phyloP scores from a whole-genome alignment of 306 rosid species.

The Prinsepia uniflora region DNA sequence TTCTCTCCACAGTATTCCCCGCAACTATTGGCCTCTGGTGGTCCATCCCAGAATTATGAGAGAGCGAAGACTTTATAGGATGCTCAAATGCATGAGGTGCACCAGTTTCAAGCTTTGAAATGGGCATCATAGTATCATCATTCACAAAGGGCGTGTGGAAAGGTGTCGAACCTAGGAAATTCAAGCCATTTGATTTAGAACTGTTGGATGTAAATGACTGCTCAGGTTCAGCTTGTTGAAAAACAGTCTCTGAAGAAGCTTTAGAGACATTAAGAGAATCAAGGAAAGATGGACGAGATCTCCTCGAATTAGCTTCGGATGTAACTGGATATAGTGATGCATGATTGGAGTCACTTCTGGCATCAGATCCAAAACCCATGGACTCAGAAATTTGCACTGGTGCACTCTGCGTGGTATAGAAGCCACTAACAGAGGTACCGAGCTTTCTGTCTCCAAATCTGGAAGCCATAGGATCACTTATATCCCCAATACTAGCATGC shows the following conservation, averaged over 20 bases:
- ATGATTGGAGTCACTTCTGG: constrained; percentile 42
- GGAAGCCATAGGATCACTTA: constrained; percentile 36
- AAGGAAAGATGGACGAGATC: constrained; percentile 85
- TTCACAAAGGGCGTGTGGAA: constrained; percentile 41
- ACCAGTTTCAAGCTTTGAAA: constrained; percentile 34
- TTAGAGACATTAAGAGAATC: constrained; percentile 63
- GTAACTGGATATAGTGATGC: constrained; percentile 37
- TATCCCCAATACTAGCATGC: constrained; percentile 30
- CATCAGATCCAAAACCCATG: constrained; percentile 34
- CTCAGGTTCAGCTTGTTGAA: constrained; percentile 37
- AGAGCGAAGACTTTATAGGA: constrained; percentile 28
- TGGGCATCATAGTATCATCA: constrained; percentile 34
- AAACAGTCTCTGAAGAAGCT: constrained; percentile 51
- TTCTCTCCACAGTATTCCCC: constrained; percentile 54
- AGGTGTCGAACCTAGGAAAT: constrained; percentile 37
- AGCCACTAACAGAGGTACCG: constrained; percentile 32
- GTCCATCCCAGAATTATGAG: constrained; percentile 34
- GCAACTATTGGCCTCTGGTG: constrained; percentile 31
- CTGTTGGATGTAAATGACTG: constrained; percentile 38
- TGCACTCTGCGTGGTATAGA: constrained; percentile 34
- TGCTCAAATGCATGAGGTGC: constrained; percentile 37
- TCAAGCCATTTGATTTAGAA: constrained; percentile 39
- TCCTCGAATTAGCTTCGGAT: constrained; percentile 55
- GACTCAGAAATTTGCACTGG: constrained; percentile 42
- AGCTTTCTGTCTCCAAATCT: constrained; percentile 36